A percentile compares a stretch with the other conserved stretches of the same genome.
Evolutionary conservation across 2,329 filamentous ascomycete species (phyloP).

Genomic region (Raffaelea albimanens): DNA sequence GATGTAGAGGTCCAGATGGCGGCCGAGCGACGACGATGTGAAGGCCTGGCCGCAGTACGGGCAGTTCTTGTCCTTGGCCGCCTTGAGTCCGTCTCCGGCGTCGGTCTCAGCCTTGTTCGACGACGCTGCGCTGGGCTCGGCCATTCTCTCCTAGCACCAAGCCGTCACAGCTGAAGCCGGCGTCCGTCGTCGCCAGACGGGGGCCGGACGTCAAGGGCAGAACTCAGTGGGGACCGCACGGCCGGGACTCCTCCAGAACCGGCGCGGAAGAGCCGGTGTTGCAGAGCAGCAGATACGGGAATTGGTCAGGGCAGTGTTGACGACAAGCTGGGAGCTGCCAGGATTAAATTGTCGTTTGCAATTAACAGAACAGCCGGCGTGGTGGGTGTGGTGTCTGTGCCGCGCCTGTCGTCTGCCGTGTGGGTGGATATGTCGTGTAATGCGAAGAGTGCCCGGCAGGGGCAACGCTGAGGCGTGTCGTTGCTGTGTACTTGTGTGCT

Average conservation of each 20-base stretch:
- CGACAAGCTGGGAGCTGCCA: neutral
- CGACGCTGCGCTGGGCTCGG: constrained; percentile 5
- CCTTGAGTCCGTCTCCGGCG: constrained; percentile 26
- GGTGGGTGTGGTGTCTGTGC: too few species aligned
- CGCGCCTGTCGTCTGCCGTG: too few species aligned
- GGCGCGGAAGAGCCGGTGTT: too few species aligned
- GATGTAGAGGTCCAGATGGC: constrained; percentile 90
- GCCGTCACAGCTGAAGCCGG: neutral
- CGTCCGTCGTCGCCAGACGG: neutral
- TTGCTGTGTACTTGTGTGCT: too few species aligned
- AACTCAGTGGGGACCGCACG: too few species aligned
- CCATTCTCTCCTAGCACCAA: neutral
- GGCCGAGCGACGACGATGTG: constrained; percentile 85
- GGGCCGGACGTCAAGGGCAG: neutral
- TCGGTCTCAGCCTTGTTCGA: constrained; percentile 17
- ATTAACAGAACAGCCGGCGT: too few species aligned
- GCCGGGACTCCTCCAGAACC: too few species aligned
- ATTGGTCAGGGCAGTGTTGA: too few species aligned
- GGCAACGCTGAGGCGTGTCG: too few species aligned
- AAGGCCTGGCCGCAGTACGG: constrained; percentile 84
- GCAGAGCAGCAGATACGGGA: too few species aligned
- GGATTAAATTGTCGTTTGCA: neutral
- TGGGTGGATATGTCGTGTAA: too few species aligned
- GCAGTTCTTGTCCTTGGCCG: constrained; percentile 77
- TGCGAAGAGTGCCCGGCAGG: too few species aligned